Evolutionary conservation across 345 rosid genomes (phyloP), one percentile per base, ranked within the genome.

Genomic region (Eucalyptus virginea): DNA sequence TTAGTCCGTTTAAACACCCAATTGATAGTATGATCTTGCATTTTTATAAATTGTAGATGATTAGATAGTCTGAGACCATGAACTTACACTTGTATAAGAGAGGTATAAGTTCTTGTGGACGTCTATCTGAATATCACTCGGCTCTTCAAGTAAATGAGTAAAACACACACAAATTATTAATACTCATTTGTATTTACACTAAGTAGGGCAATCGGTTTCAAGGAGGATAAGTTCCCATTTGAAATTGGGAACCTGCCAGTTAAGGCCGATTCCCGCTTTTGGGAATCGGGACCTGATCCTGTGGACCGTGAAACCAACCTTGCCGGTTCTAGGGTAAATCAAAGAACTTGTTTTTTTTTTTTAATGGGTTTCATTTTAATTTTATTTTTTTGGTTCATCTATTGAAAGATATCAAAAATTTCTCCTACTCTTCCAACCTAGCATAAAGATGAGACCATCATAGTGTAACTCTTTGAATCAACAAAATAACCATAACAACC

Each of bases 211-310:
- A 21, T 34, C 0, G 3, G 0, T 34, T 72, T 34, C 62, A 56
- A 56, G 14, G 6, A 4, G 0, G 14, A 56, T 56, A 56, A 56
- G 6, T 56, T 56, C 28, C 6, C 28, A 24, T 56, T 56, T 56
- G 30, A 56, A 56, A 56, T 56, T 19, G 2, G 6, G 30, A 56
- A 56, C 30, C 30, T 56, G 0, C 62, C 1, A 4, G 2, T 72
- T 40, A 10, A 72, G 81, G 14, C 4, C 2, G 4, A 19, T 34
- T 34, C 2, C 14, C 0, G 3, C 37, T 37, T 69, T 69, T 19
- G 2, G 14, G 4, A 32, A 17, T 9, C 4, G 0, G 2, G 23
- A 67, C 6, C 2, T 0, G 0, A 16, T 34, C 80, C 6, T 67
- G 2, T 67, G 37, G 42, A 67, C 6, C 12, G 0, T 32, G 23